phyloP scores from a whole-genome alignment of 192 early-diverging fungal genomes.

The Podila verticillata region DNA sequence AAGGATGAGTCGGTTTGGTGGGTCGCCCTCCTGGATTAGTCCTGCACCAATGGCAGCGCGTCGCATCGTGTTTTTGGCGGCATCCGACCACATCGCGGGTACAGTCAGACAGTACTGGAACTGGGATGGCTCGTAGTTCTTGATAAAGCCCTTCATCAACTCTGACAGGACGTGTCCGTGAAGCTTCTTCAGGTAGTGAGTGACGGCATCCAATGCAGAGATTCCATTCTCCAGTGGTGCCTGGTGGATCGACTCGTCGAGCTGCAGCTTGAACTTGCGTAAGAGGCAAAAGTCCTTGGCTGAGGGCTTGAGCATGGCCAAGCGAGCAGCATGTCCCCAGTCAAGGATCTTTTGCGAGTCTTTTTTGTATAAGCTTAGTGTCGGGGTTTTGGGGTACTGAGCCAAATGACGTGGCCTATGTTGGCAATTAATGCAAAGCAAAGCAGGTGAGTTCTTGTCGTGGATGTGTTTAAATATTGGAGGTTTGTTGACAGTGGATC shows the following conservation, averaged over 20 bases:
- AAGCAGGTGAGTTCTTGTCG: not conserved
- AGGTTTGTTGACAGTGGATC: not conserved
- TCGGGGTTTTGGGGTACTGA: conserved; percentile 59
- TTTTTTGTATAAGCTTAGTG: conserved; percentile 50
- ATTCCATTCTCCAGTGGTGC: conserved; percentile 46
- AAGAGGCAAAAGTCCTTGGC: conserved; percentile 49
- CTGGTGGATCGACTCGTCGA: conserved; percentile 43
- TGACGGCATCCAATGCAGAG: conserved; percentile 42
- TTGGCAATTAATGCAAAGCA: not conserved
- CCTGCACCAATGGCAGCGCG: conserved; percentile 60
- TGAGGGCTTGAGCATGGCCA: conserved; percentile 41
- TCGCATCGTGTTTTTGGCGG: conserved; percentile 63
- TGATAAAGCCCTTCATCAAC: conserved; percentile 52
- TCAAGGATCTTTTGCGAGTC: conserved; percentile 49
- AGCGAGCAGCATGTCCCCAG: conserved; percentile 56
- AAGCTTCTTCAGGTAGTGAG: conserved; percentile 50
- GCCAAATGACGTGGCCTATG: conserved; percentile 52
- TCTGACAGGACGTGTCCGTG: conserved; percentile 53
- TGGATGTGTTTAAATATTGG: not conserved
- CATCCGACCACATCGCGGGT: conserved; percentile 63
- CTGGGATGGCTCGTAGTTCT: conserved; percentile 47
- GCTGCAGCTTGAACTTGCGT: conserved; percentile 50
- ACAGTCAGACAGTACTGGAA: conserved; percentile 63
- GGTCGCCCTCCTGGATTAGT: conserved; percentile 55
- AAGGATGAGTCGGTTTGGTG: conserved; percentile 59